A percentile compares a stretch with the other conserved stretches of the same genome.
phyloP scores from a whole-genome alignment of 192 early-diverging fungal species.

The Spizellomyces punctatus region DNA sequence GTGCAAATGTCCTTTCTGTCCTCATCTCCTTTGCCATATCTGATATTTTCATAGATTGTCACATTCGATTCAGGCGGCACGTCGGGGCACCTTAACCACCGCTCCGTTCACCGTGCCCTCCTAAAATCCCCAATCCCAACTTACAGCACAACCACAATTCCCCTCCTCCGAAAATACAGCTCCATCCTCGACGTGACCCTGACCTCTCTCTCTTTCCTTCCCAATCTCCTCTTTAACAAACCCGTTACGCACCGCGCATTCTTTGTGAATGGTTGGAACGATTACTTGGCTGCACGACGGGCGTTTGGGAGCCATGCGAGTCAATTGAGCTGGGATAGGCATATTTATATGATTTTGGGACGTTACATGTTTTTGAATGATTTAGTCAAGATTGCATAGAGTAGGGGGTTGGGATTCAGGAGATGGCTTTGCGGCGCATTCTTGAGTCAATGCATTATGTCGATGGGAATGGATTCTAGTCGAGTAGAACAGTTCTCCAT shows the following conservation, averaged over 20 bases:
- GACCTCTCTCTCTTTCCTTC: conserved; percentile 35
- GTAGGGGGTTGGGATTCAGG: no score
- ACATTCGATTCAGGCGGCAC: conserved; percentile 90
- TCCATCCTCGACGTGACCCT: conserved; percentile 45
- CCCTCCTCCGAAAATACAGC: conserved; percentile 58
- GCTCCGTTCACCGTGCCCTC: conserved; percentile 74
- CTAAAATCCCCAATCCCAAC: conserved; percentile 3
- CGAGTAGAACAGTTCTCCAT: no score
- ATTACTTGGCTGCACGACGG: conserved; percentile 16
- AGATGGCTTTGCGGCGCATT: no score
- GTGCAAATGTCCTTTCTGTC: background rate
- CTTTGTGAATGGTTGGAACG: conserved; percentile 9
- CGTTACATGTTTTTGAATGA: conserved; percentile 89
- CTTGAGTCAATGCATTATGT: no score
- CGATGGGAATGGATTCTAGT: no score
- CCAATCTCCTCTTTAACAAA: conserved; percentile 9
- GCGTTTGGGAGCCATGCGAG: conserved; percentile 45
- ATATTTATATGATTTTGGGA: conserved; percentile 82
- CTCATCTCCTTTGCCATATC: conserved; percentile 1
- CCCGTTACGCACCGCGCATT: conserved; percentile 15
- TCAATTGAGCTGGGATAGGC: conserved; percentile 93
- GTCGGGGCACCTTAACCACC: conserved; percentile 89
- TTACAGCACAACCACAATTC: conserved; percentile 4
- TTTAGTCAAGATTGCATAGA: conserved; percentile 19
- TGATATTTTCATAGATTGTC: conserved; percentile 53